A percentile compares a stretch with the other conserved stretches of the same genome.
phyloP scores from a whole-genome alignment of 1,284 basidiomycete genomes.

The Ceratobasidium papillatum region DNA sequence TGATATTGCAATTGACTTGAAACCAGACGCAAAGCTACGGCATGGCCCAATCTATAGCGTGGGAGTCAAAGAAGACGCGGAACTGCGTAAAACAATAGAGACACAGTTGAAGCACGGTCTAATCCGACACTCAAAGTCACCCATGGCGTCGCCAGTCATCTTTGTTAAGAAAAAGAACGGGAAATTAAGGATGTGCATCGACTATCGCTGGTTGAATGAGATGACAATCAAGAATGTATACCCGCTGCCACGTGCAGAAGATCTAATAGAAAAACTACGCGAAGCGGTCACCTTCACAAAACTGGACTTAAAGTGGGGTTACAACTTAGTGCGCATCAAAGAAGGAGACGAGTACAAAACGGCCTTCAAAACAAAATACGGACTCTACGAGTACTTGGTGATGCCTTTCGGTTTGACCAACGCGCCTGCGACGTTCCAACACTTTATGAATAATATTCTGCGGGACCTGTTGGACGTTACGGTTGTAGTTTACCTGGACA shows the following conservation, averaged over 20 bases:
- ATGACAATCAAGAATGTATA: slow-evolving; percentile 19
- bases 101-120: slow-evolving; percentile 25
- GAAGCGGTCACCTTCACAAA: slow-evolving; percentile 1
- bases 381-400: background rate
- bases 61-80: slow-evolving; percentile 2
- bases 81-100: slow-evolving; percentile 12
- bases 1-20: no score
- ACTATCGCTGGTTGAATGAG: slow-evolving; percentile 14
- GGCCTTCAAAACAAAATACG: slow-evolving; percentile 9
- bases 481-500: slow-evolving; percentile 45
- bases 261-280: slow-evolving; percentile 3
- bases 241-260: background rate
- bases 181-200: slow-evolving; percentile 2
- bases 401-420: slow-evolving; percentile 21
- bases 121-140: slow-evolving; percentile 52
- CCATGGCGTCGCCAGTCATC: slow-evolving; percentile 48
- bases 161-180: slow-evolving; percentile 4
- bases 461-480: slow-evolving; percentile 18
- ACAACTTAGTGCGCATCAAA: slow-evolving; percentile 21
- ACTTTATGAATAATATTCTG: slow-evolving; percentile 17
- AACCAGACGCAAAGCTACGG: background rate
- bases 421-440: background rate
- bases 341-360: slow-evolving; percentile 27
- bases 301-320: slow-evolving; percentile 13
- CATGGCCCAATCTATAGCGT: background rate